These are phyloP conservation scores for Penicillium polonicum DNA, from an alignment of 2,329 filamentous ascomycete genomes.

Conservation along the genomic window DNA sequence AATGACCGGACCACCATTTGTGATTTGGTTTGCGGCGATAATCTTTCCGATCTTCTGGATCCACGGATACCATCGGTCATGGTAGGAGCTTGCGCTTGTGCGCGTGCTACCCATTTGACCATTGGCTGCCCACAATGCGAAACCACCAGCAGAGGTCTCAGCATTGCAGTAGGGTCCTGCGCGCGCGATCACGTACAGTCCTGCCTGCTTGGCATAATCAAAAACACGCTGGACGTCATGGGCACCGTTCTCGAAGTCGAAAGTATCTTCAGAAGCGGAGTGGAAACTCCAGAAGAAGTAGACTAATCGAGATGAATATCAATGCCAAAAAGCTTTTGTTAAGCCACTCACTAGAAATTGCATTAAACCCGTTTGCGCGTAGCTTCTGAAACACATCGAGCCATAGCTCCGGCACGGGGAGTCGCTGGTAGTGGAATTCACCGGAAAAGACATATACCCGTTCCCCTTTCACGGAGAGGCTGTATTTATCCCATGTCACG, in stretches of 20 bases:
- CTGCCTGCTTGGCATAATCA: slow-evolving; percentile 53
- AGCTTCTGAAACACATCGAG: slow-evolving; percentile 57
- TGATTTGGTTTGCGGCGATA: slow-evolving; percentile 52
- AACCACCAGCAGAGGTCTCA: slow-evolving; percentile 51
- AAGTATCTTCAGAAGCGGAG: slow-evolving; percentile 31
- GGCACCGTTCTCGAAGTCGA: slow-evolving; percentile 52
- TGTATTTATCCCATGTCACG: slow-evolving; percentile 55
- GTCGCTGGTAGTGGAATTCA: slow-evolving; percentile 55
- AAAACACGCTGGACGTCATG: slow-evolving; percentile 54
- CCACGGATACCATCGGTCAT: slow-evolving; percentile 50
- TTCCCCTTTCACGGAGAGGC: slow-evolving; percentile 51
- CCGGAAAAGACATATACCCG: slow-evolving; percentile 51
- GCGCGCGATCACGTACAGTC: slow-evolving; percentile 53
- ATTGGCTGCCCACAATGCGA: slow-evolving; percentile 49
- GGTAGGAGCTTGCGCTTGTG: slow-evolving; percentile 47
- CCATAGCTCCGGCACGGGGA: slow-evolving; percentile 57
- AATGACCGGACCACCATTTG: slow-evolving; percentile 53
- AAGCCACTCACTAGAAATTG: slow-evolving; percentile 41
- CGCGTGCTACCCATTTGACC: slow-evolving; percentile 47
- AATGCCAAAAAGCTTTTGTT: neutral
- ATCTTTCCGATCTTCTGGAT: slow-evolving; percentile 48
- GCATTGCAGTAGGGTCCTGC: slow-evolving; percentile 55
- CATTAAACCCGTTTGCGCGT: slow-evolving; percentile 54
- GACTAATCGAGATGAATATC: slow-evolving; percentile 12
- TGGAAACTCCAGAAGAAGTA: slow-evolving; percentile 37